phyloP scores from a whole-genome alignment of 148 eudicot species.

The Vaccinium corymbosum region DNA sequence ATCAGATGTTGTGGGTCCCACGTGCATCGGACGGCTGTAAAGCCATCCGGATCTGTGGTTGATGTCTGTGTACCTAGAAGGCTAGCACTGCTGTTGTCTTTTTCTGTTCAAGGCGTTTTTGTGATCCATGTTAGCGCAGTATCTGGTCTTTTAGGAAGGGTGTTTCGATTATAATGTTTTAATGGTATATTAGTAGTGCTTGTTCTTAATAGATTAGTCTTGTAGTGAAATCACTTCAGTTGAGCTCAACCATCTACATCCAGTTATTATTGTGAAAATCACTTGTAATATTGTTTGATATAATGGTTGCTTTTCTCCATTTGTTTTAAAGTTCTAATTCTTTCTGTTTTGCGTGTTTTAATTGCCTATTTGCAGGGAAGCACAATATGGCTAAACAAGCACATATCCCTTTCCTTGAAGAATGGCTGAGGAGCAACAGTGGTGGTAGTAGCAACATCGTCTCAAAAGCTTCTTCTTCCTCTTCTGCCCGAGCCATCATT shows the following conservation, averaged over 20 bases:
- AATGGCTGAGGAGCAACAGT: slow-evolving; percentile 61
- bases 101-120: not conserved
- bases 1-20: no score
- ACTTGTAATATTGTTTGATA: not conserved
- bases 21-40: no score
- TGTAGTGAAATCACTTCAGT: not conserved
- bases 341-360: not conserved
- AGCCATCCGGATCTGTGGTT: no score
- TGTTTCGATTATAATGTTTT: not conserved
- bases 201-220: not conserved
- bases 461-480: slow-evolving; percentile 29
- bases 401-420: slow-evolving; percentile 67
- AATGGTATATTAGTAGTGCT: not conserved
- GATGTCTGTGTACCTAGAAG: no score
- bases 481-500: slow-evolving; percentile 73
- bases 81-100: no score
- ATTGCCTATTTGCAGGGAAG: slow-evolving; percentile 16
- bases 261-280: not conserved
- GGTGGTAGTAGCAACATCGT: slow-evolving; percentile 27
- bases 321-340: not conserved
- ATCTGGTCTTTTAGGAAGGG: not conserved
- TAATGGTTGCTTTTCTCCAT: not conserved
- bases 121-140: not conserved
- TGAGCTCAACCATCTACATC: not conserved
- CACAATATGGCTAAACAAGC: slow-evolving; percentile 60